These are phyloP conservation scores for Yamadazyma oceani DNA, from an alignment of 1,139 yeast genomes.

Conservation along the genomic window DNA sequence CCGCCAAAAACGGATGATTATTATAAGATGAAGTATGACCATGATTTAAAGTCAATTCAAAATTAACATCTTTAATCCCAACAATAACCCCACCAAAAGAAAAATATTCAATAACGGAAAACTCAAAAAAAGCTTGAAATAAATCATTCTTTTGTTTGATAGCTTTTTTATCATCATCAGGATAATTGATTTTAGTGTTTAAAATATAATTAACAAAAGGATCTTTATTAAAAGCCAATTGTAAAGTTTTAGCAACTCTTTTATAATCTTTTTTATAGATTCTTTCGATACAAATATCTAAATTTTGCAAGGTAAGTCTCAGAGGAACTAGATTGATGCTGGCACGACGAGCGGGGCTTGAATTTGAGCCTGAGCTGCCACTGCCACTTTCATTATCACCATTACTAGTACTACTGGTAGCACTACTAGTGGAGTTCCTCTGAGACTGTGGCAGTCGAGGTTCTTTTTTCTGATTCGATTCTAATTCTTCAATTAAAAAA, in stretches of 20 bases:
- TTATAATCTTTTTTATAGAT: constrained; percentile 36
- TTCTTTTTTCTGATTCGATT: constrained; percentile 32
- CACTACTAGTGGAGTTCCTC: constrained; percentile 11
- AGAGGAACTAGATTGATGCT: constrained; percentile 13
- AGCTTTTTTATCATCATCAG: constrained; percentile 16
- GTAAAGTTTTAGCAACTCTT: constrained; percentile 40
- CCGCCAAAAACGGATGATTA: constrained; percentile 30
- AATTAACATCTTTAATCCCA: constrained; percentile 35
- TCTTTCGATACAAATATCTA: constrained; percentile 31
- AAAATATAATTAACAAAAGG: constrained; percentile 43
- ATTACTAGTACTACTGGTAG: constrained; percentile 2
- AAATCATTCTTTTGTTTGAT: constrained; percentile 32
- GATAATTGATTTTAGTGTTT: constrained; percentile 29
- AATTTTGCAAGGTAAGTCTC: constrained; percentile 20
- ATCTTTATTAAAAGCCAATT: constrained; percentile 39
- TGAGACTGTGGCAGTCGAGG: constrained; percentile 49
- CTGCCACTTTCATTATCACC: constrained; percentile 2
- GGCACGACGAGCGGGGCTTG: too few species aligned
- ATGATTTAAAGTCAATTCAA: constrained; percentile 20
- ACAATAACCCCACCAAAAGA: constrained; percentile 33
- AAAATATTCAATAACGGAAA: constrained; percentile 36
- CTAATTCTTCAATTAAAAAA: constrained; percentile 37
- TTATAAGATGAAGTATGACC: constrained; percentile 11
- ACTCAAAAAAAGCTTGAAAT: constrained; percentile 39
- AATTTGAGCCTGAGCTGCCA: too few species aligned